These are phyloP conservation scores for Diplodia scrobiculata DNA, from an alignment of 2,329 filamentous ascomycete genomes.

Conservation along the genomic window DNA sequence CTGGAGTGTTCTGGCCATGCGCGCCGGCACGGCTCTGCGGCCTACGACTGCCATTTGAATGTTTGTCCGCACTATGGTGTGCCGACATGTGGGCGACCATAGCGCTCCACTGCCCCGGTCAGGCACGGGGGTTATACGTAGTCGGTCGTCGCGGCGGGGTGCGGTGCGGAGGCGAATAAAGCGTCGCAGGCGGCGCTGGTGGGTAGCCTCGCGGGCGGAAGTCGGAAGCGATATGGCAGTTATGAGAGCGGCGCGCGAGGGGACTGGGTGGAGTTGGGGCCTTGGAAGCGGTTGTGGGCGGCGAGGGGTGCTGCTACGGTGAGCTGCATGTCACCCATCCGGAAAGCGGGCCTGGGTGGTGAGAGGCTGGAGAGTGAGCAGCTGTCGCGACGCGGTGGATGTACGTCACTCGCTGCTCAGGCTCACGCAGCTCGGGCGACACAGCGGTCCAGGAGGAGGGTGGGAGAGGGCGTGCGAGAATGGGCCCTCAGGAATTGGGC, in stretches of 20 bases:
- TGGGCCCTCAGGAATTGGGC: slow-evolving; percentile 21
- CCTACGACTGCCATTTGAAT: slow-evolving; percentile 21
- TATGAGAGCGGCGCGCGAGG: neutral
- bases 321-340: slow-evolving; percentile 29
- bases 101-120: neutral
- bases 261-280: slow-evolving; percentile 1
- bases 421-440: slow-evolving; percentile 18
- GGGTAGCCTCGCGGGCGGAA: neutral
- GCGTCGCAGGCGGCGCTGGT: neutral
- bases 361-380: slow-evolving; percentile 18
- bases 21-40: slow-evolving; percentile 25
- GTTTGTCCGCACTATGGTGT: slow-evolving; percentile 27
- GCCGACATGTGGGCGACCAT: slow-evolving; percentile 28
- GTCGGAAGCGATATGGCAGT: neutral
- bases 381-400: neutral
- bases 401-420: slow-evolving; percentile 6
- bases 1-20: slow-evolving; percentile 8
- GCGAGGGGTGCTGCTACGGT: slow-evolving; percentile 22
- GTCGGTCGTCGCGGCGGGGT: neutral
- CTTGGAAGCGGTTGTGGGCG: slow-evolving; percentile 14
- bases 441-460: slow-evolving; percentile 14
- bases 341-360: slow-evolving; percentile 26
- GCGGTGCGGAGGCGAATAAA: neutral
- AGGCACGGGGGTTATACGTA: neutral
- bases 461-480: slow-evolving; percentile 3